phyloP scores from a whole-genome alignment of 305 asterid species.

The Fraxinus sp. region DNA sequence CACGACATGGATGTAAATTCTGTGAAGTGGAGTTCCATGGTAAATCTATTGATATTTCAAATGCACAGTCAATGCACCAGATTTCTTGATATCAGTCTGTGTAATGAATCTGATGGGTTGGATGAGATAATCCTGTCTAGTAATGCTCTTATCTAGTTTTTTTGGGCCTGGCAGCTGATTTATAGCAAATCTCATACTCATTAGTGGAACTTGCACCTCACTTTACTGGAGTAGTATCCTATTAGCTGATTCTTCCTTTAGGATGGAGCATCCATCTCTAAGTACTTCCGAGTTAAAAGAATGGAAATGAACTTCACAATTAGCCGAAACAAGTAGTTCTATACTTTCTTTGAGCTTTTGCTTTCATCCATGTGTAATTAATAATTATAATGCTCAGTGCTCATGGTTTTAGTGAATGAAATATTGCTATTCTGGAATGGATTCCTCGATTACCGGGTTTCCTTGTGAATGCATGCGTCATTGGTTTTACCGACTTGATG shows the following conservation, averaged over 20 bases:
- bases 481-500: not conserved
- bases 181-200: not conserved
- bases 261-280: not conserved
- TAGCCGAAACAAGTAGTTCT: not conserved
- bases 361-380: not conserved
- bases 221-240: not conserved
- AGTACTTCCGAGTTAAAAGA: not conserved
- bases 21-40: slow-evolving; percentile 46
- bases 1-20: slow-evolving; percentile 51
- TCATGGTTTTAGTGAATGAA: not conserved
- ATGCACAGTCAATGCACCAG: not conserved
- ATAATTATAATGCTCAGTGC: not conserved
- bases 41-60: slow-evolving; percentile 16
- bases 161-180: not conserved
- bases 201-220: not conserved
- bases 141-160: not conserved
- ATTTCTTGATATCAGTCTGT: not conserved
- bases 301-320: not conserved
- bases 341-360: not conserved
- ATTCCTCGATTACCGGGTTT: not conserved
- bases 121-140: slow-evolving; percentile 2
- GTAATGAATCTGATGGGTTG: not conserved
- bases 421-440: not conserved
- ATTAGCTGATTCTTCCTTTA: not conserved
- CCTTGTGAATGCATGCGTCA: not conserved